phyloP scores from a whole-genome alignment of 371 early-diverging fungal genomes.

The Dinochytrium kinnereticum region DNA sequence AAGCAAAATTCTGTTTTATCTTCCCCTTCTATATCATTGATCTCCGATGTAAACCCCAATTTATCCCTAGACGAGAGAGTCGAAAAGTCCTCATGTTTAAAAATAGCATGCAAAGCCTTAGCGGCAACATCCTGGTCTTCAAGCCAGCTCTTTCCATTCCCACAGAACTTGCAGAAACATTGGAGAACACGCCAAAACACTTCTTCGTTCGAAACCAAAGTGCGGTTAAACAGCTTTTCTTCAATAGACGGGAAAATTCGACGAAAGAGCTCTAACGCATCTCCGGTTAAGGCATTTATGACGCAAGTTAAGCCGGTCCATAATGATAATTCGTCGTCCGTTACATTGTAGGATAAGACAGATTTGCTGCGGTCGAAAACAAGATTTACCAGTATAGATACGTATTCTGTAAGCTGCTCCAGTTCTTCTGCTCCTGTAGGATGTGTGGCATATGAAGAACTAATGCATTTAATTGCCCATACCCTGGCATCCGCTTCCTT shows the following conservation, averaged over 20 bases:
- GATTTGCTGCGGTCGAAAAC: not conserved
- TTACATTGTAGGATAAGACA: not conserved
- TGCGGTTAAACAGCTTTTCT: not conserved
- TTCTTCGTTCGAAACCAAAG: not conserved
- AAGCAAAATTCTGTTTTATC: not conserved
- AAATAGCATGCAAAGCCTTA: not conserved
- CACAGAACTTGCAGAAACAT: not conserved
- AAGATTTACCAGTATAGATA: not conserved
- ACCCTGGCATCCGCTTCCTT: constrained; percentile 1
- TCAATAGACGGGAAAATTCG: no score
- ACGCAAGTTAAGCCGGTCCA: not conserved
- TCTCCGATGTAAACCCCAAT: not conserved
- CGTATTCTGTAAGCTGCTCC: not conserved
- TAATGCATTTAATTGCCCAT: constrained; percentile 25
- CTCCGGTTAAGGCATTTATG: not conserved
- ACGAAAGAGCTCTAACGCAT: not conserved
- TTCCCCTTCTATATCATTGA: not conserved
- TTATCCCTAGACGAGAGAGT: not conserved
- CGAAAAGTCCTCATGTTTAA: not conserved
- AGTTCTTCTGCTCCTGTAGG: not conserved
- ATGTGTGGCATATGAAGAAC: not conserved
- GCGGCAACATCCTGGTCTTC: not conserved
- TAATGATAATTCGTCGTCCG: not conserved
- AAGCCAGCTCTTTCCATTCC: not conserved
- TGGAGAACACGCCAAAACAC: not conserved